Evolutionary conservation across 2,329 filamentous ascomycete genomes (phyloP).

Genomic region (Fusarium sp.): DNA sequence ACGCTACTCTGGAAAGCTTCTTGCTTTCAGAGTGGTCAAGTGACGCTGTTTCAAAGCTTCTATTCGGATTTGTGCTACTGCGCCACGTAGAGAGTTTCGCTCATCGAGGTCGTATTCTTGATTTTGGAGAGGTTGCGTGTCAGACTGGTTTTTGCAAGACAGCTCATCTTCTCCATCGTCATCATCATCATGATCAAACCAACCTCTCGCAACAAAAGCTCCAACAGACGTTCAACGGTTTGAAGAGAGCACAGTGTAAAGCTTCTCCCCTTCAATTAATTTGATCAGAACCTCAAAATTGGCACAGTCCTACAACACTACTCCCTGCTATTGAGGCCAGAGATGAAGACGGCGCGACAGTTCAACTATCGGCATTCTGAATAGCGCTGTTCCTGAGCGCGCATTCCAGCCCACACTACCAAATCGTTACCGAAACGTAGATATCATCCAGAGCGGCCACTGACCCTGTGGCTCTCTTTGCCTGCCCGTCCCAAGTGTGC

Average conservation of each 20-base stretch:
- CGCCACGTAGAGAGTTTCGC: not conserved
- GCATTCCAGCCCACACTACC: conserved; percentile 25
- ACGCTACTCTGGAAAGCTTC: conserved; percentile 5
- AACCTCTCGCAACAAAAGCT: not conserved
- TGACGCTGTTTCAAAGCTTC: conserved; percentile 12
- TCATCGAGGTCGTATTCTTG: conserved; percentile 23
- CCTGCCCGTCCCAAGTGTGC: conserved; percentile 22
- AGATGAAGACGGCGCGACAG: not conserved
- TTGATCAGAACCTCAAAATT: not conserved
- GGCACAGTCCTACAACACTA: conserved; percentile 19
- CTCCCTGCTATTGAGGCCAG: not conserved
- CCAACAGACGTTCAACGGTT: not conserved
- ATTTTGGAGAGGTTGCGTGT: conserved; percentile 15
- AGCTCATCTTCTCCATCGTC: conserved; percentile 10
- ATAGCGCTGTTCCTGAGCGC: conserved; percentile 17
- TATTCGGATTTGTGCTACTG: conserved; percentile 8
- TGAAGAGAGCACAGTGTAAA: conserved; percentile 28
- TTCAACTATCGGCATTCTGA: not conserved
- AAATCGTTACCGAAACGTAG: not conserved
- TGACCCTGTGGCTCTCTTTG: conserved; percentile 28
- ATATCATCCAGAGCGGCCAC: not conserved
- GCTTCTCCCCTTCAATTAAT: not conserved
- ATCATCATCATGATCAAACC: not conserved
- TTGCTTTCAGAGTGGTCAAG: conserved; percentile 14
- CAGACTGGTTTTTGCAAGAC: conserved; percentile 20